These are phyloP conservation scores for Macrocybe gigantea DNA, from an alignment of 768 basidiomycete species.

Conservation along the genomic window DNA sequence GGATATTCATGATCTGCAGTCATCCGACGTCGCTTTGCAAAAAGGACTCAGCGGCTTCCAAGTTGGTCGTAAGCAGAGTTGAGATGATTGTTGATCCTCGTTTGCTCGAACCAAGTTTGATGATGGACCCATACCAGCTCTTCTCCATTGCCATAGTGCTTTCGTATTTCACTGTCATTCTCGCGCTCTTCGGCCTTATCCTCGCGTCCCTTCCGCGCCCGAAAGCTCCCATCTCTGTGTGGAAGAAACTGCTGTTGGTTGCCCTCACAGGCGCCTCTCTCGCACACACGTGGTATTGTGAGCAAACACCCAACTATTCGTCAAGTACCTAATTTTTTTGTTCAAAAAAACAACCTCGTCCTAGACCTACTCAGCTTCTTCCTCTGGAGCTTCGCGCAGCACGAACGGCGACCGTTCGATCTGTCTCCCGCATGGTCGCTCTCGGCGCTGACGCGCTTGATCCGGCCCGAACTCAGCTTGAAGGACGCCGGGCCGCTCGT, in stretches of 20 bases:
- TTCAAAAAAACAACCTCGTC: background rate
- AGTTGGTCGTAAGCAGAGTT: too few relatives aligned
- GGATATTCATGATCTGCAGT: too few relatives aligned
- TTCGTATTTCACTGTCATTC: constrained; percentile 16
- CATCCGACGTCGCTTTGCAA: too few relatives aligned
- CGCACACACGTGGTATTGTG: constrained; percentile 31
- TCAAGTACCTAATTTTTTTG: background rate
- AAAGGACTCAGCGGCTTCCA: too few relatives aligned
- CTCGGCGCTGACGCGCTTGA: constrained; percentile 45
- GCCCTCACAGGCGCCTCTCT: constrained; percentile 19
- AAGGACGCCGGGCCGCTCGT: constrained; percentile 6
- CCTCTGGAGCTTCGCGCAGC: constrained; percentile 12
- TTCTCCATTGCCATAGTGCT: too few relatives aligned
- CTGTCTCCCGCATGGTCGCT: constrained; percentile 22
- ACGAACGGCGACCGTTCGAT: background rate
- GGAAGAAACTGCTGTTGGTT: constrained; percentile 9
- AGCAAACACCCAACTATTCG: constrained; percentile 4
- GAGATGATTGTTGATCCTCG: too few relatives aligned
- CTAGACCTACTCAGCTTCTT: constrained; percentile 30
- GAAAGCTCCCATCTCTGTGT: background rate
- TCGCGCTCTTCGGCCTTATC: constrained; percentile 14
- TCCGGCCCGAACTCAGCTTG: constrained; percentile 15
- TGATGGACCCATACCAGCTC: too few relatives aligned
- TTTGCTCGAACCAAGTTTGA: too few relatives aligned
- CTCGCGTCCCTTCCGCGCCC: background rate